Evolutionary conservation across 2,329 filamentous ascomycete species (phyloP), one percentile per base, ranked within the genome.

Genomic region (Chaetothyriales sp.): DNA sequence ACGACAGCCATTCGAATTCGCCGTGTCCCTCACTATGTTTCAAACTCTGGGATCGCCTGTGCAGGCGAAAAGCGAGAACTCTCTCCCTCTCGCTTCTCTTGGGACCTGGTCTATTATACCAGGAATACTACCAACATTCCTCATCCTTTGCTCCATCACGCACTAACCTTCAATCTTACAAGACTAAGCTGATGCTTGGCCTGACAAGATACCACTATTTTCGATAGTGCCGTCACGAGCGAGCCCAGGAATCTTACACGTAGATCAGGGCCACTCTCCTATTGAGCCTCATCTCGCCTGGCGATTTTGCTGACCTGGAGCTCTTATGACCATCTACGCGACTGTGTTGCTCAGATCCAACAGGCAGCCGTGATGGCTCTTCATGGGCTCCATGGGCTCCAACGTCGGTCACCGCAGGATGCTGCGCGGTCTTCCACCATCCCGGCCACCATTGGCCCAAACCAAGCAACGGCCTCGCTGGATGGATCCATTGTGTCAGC

Each of bases 61-160:
- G 15, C 10, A 39, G 32, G 8, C 32, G 32, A 39, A 39, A 39
- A 39, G 8, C 22, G 22, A 25, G 22, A 25, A 25, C 22, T 25
- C 19, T 46, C 44, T 26, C 44, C 46, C 18, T 48, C 47, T 49
- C 51, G 39, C 32, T 44, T 26, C 20, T 44, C 26, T 42, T 49
- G 22, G 10, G n/a, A 18, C 32, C 43, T 42, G 18, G 19, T 19
- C 44, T 49, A 22, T n/a, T n/a, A n/a, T n/a, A 46, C 42, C 50
- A 48, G 46, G 46, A 47, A 48, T 28, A 19, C 49, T n/a, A 32
- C 28, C 43, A 26, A 32, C 20, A 19, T 28, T 50, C 25, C 20
- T 47, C 25, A 39, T 39, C 32, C 32, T 10, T 15, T 15, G 10
- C 32, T 15, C 15, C 32, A 15, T 39, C 2, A 15, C 15, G 32